Evolutionary conservation across 2,329 filamentous ascomycete species (phyloP), one percentile per base, ranked within the genome.

Genomic region (Trichoderma asperellum): DNA sequence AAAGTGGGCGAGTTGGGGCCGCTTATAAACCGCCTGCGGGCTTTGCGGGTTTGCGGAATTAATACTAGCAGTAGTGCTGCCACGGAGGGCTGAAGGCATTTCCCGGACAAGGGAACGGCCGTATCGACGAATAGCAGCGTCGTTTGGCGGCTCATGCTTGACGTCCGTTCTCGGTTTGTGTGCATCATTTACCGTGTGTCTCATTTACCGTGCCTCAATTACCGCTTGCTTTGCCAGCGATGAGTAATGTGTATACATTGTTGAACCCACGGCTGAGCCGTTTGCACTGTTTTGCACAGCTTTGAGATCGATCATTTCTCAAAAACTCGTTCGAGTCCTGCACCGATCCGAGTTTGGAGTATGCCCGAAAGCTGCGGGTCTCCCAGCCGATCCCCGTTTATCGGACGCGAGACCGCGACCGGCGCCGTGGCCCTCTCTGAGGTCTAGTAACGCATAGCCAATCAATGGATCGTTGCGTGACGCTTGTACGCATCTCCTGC

Each of bases 1-100:
- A 62, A 62, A 62, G 59, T 62, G 59, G 59, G 59, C 11, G 43
- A 53, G 59, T n/a, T 62, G 59, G 59, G 43, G 59, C 59, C 40
- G 59, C 59, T 62, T 62, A 62, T 62, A 62, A 62, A 62, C 59
- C 59, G 24, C 43, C 8, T 34, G 43, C 59, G 59, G 59, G 43
- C 43, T 62, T 37, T 62, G 43, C 43, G 40, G 43, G 59, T 52
- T 52, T 52, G 59, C 59, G 40, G 59, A 62, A 62, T 62, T 62
- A 43, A 27, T 62, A 40, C 32, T 29, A 56, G 52, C 53, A 43
- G 40, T 43, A n/a, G 40, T 29, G 29, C 27, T 56, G 8, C 24
- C 8, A 56, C 27, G 27, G 27, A 29, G 52, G 21, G 47, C 21
- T 49, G 47, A 56, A 18, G 27, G 27, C 16, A 29, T 34, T 40